Percentiles rank a stretch among this genome's conserved stretches.
Conservation (phyloP, 2,329 filamentous ascomycete species). For the Sporothrix pseudoabietina region DNA sequence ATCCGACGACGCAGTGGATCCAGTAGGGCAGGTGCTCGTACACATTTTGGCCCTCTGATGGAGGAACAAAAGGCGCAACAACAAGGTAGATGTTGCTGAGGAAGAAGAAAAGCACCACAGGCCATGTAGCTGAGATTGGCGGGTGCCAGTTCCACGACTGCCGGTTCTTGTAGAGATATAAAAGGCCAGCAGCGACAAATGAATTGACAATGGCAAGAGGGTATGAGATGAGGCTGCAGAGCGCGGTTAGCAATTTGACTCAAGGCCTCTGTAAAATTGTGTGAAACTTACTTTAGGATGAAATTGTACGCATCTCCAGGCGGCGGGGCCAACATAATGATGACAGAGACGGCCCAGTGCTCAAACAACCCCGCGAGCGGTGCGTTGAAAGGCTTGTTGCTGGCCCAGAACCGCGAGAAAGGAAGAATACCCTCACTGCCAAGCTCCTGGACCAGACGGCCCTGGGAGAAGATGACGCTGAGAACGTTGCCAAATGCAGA, state of each 20-base stretch:
- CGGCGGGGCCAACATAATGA: slow-evolving; percentile 68
- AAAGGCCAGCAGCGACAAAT: slow-evolving; percentile 56
- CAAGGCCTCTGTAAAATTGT: background rate
- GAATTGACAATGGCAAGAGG: slow-evolving; percentile 62
- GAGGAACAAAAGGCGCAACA: slow-evolving; percentile 60
- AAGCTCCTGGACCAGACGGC: slow-evolving; percentile 66
- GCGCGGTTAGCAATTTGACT: background rate
- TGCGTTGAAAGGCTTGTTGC: slow-evolving; percentile 65
- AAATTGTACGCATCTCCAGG: slow-evolving; percentile 69
- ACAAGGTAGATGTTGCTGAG: slow-evolving; percentile 64
- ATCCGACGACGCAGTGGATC: slow-evolving; percentile 60
- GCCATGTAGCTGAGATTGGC: slow-evolving; percentile 57
- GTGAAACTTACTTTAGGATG: slow-evolving; percentile 54
- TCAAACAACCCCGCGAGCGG: slow-evolving; percentile 63
- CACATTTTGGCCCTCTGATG: slow-evolving; percentile 53
- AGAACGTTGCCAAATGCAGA: slow-evolving; percentile 70
- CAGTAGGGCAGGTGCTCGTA: slow-evolving; percentile 59
- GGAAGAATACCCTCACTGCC: slow-evolving; percentile 68
- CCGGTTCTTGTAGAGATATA: slow-evolving; percentile 56
- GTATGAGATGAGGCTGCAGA: slow-evolving; percentile 62
- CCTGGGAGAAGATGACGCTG: slow-evolving; percentile 68
- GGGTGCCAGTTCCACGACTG: slow-evolving; percentile 55
- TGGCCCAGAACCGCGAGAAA: slow-evolving; percentile 63
- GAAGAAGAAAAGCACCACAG: slow-evolving; percentile 61
- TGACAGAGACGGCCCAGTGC: slow-evolving; percentile 65